These are phyloP conservation scores for Potentilla sterilis DNA, from an alignment of 306 rosid species.

Conservation along the genomic window DNA sequence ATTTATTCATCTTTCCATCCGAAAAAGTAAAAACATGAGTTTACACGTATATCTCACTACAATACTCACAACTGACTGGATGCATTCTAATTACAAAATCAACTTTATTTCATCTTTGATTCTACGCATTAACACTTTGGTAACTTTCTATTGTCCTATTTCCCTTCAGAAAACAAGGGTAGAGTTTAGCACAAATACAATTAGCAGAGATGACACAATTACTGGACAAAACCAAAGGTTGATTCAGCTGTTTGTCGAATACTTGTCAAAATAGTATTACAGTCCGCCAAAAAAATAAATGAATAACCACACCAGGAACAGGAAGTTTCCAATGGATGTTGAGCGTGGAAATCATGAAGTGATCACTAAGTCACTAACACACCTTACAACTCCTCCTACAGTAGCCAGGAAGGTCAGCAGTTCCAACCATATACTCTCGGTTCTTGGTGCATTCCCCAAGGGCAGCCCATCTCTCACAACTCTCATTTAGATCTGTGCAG, in stretches of 20 bases:
- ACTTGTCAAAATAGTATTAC: slow-evolving; percentile 28
- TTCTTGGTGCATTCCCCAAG: slow-evolving; percentile 93
- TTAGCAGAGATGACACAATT: background rate
- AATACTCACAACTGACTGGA: background rate
- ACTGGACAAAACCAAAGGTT: slow-evolving; percentile 3
- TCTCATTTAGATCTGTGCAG: slow-evolving; percentile 66
- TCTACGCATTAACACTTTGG: slow-evolving; percentile 3
- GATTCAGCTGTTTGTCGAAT: slow-evolving; percentile 17
- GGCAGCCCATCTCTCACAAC: slow-evolving; percentile 91
- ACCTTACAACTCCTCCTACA: slow-evolving; percentile 88
- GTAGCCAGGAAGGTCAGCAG: slow-evolving; percentile 79
- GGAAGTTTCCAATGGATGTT: slow-evolving; percentile 21
- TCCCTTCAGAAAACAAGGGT: background rate
- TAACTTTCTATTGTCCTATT: background rate
- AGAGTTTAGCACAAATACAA: background rate
- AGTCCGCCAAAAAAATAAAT: slow-evolving; percentile 18
- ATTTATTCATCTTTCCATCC: slow-evolving; percentile 1
- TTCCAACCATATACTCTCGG: slow-evolving; percentile 83
- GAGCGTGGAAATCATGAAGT: slow-evolving; percentile 16
- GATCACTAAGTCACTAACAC: slow-evolving; percentile 40
- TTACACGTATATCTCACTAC: background rate
- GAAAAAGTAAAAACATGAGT: background rate
- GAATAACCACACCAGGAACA: slow-evolving; percentile 10
- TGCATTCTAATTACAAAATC: background rate
- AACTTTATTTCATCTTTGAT: slow-evolving; percentile 3